These are phyloP conservation scores for Drechslerella coelobrocha DNA, from an alignment of 2,329 filamentous ascomycete species.

Conservation along the genomic window DNA sequence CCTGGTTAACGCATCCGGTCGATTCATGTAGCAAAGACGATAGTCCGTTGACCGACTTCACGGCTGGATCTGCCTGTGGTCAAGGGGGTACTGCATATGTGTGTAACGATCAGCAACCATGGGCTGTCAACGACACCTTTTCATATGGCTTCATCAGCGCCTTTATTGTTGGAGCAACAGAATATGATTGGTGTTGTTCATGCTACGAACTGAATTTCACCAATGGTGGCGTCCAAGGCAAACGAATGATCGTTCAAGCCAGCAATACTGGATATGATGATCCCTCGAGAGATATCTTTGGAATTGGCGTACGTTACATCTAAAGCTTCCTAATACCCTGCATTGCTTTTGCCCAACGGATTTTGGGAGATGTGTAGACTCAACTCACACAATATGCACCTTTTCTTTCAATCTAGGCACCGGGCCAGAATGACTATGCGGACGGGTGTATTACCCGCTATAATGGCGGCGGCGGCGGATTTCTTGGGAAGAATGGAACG, in stretches of 20 bases:
- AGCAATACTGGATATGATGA: conserved; percentile 68
- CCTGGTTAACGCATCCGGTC: conserved; percentile 51
- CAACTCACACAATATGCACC: background rate
- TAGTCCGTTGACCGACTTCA: conserved; percentile 32
- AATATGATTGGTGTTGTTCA: conserved; percentile 70
- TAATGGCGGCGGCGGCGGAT: conserved; percentile 22
- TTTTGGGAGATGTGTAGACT: too few relatives aligned
- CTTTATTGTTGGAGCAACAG: conserved; percentile 66
- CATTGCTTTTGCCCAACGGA: background rate
- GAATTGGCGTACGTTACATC: conserved; percentile 56
- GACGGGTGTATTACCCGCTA: conserved; percentile 39
- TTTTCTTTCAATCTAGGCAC: conserved; percentile 21
- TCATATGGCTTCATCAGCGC: conserved; percentile 63
- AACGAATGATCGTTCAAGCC: conserved; percentile 70
- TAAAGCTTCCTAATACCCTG: background rate
- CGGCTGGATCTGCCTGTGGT: conserved; percentile 61
- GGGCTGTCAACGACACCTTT: conserved; percentile 66
- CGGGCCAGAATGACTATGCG: conserved; percentile 36
- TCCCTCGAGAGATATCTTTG: conserved; percentile 66
- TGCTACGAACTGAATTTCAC: conserved; percentile 70
- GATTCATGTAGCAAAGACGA: conserved; percentile 51
- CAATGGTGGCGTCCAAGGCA: conserved; percentile 61
- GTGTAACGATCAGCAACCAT: conserved; percentile 70
- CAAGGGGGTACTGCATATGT: conserved; percentile 67
- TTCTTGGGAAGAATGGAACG: conserved; percentile 34